Percentiles rank a stretch among this genome's conserved stretches.
Conservation (phyloP, 352 stramenopile species). For the Pythium volutum region DNA sequence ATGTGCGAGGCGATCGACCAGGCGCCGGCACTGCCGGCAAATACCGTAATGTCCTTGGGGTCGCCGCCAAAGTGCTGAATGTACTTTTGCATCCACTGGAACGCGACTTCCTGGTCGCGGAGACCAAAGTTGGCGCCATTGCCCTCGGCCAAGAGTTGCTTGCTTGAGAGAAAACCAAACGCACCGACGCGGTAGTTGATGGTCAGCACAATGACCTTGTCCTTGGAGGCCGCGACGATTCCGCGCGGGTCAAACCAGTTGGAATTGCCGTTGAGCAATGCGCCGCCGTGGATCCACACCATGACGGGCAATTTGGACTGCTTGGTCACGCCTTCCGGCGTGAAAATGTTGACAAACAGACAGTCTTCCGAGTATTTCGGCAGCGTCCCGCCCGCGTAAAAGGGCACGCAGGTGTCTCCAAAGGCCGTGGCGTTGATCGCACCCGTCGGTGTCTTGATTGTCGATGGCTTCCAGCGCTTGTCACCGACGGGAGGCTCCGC, state of each 20-base stretch:
- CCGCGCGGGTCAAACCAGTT: slow-evolving; percentile 13
- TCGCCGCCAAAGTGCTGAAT: slow-evolving; percentile 37
- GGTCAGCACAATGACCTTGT: slow-evolving; percentile 33
- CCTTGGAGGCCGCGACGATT: slow-evolving; percentile 2
- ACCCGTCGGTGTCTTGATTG: too few relatives aligned
- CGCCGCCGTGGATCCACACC: slow-evolving; percentile 34
- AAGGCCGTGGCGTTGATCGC: too few relatives aligned
- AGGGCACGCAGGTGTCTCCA: too few relatives aligned
- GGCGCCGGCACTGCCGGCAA: slow-evolving; percentile 21
- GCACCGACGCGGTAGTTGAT: slow-evolving; percentile 41
- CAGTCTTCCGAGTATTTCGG: slow-evolving; percentile 32
- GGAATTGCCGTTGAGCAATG: slow-evolving; percentile 22
- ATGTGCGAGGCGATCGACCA: slow-evolving; percentile 10
- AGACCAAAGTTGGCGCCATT: slow-evolving; percentile 26
- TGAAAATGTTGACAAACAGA: slow-evolving; percentile 37
- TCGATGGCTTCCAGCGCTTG: too few relatives aligned
- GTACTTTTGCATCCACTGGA: slow-evolving; percentile 35
- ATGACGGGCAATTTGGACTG: slow-evolving; percentile 32
- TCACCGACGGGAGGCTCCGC: too few relatives aligned
- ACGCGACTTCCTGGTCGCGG: slow-evolving; percentile 29
- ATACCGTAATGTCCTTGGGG: slow-evolving; percentile 31
- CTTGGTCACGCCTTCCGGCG: slow-evolving; percentile 17
- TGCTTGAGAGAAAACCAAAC: slow-evolving; percentile 23
- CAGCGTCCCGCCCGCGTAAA: too few relatives aligned
- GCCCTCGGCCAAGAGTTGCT: slow-evolving; percentile 31